Evolutionary conservation across 768 basidiomycete species (phyloP).

Genomic region (Serendipita sp.): DNA sequence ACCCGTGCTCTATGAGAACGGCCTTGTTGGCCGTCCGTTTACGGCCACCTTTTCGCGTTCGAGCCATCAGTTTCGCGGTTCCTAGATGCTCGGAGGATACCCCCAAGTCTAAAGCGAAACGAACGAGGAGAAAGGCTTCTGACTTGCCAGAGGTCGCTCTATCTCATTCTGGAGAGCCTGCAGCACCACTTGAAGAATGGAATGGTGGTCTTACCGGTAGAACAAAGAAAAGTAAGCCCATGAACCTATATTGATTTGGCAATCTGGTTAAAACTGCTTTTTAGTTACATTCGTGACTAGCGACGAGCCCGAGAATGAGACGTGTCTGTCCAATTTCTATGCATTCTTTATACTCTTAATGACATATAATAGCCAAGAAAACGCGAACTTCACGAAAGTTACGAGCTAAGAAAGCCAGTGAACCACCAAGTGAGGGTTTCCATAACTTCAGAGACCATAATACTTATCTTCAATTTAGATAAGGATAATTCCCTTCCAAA

Average conservation of each 20-base stretch:
- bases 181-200: constrained; percentile 30
- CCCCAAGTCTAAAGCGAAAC: background rate
- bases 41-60: background rate
- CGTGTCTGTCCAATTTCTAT: too few species aligned
- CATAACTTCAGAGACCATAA: background rate
- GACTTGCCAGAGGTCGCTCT: constrained; percentile 39
- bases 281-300: too few species aligned
- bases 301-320: too few species aligned
- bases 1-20: background rate
- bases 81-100: background rate
- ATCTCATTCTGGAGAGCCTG: constrained; percentile 26
- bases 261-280: too few species aligned
- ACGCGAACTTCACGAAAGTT: background rate
- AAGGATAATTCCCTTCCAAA: background rate
- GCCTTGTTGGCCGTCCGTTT: too few species aligned
- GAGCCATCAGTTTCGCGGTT: background rate
- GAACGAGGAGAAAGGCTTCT: constrained; percentile 31
- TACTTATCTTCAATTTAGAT: background rate
- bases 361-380: background rate
- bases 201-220: constrained; percentile 17
- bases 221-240: background rate
- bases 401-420: background rate
- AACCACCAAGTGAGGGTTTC: background rate
- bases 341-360: too few species aligned
- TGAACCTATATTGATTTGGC: too few species aligned